Conservation (phyloP, 805 yeast genomes). For the Spathaspora passalidarum region DNA sequence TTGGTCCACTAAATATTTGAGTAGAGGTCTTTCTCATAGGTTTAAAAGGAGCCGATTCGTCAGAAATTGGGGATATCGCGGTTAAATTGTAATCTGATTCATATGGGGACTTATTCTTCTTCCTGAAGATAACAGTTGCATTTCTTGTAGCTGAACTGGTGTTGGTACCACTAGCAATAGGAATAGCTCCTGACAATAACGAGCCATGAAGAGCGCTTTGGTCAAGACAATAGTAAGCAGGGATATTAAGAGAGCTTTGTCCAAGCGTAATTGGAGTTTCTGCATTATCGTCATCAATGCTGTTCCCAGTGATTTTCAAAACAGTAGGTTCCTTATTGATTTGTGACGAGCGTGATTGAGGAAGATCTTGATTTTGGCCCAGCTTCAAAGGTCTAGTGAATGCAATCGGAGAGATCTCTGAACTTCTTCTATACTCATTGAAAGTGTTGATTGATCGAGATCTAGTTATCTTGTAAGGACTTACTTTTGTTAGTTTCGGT, state of each 20-base stretch:
- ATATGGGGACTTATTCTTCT: not conserved
- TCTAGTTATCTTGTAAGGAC: constrained; percentile 8
- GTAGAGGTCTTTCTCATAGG: constrained; percentile 1
- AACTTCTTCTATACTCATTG: constrained; percentile 5
- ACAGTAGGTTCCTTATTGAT: not conserved
- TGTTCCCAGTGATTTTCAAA: not conserved
- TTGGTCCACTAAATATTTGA: not conserved
- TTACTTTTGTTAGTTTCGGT: constrained; percentile 4
- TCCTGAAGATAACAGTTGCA: constrained; percentile 8
- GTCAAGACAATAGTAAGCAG: not conserved
- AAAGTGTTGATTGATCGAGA: constrained; percentile 8
- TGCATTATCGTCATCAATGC: constrained; percentile 9
- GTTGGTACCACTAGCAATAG: not conserved
- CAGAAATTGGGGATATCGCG: constrained; percentile 4
- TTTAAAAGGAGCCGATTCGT: not conserved
- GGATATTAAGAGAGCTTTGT: not conserved
- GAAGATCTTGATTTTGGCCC: not conserved
- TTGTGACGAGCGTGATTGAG: not conserved
- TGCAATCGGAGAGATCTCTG: not conserved
- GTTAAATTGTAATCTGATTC: constrained; percentile 4
- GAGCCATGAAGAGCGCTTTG: not conserved
- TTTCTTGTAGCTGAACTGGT: not conserved
- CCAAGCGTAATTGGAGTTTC: constrained; percentile 6
- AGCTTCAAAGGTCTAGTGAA: constrained; percentile 1
- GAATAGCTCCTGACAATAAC: not conserved